Evolutionary conservation across 768 basidiomycete species (phyloP), one percentile per base, ranked within the genome.

Genomic region (Boletus rubescentipes): DNA sequence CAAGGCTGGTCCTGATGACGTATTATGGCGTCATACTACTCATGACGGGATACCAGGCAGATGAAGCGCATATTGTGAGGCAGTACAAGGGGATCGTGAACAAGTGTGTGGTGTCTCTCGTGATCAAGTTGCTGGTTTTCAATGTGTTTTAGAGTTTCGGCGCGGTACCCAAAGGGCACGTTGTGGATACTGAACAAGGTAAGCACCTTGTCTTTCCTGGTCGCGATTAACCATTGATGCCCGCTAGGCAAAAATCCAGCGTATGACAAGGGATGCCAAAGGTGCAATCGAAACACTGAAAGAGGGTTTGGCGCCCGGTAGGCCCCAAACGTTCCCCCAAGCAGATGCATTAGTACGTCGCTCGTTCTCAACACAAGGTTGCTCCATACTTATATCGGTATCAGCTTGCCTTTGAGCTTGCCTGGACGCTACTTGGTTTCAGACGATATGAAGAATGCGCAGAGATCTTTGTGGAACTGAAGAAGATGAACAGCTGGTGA

Each of bases 131-230:
- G 23, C 15, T n/a, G 20, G 4, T 30, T 39, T 26, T 34, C 12
- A 51, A 43, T 8, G 40, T 39, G 12, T 31, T 14, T 3, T 39
- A 87, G 85, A 35, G 70, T 86, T 15, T 79, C 80, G 29, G 54
- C 69, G 0, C 75, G 79, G 20, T 90, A 86, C 61, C 87, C 89
- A 0, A 70, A 76, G 9, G 89, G 89, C 14, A 79, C 85, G 1
- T 55, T 90, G 4, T 91, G 89, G 89, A 83, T 87, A 35, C 67
- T 91, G 35, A 89, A 89, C 59, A 77, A 83, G 51, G 88, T 84
- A 55, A 26, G 73, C 3, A 16, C 14, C 3, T 34, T 18, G 9
- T 41, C 9, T 57, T 9, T 26, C n/a, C 18, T 4, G 11, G 45
- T 40, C 41, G 32, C 29, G 15, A 46, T 32, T 9, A 44, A 18